A percentile compares a stretch with the other conserved stretches of the same genome.
phyloP scores from a whole-genome alignment of 495 filamentous ascomycete species.

The Chaetomium cochliodes region DNA sequence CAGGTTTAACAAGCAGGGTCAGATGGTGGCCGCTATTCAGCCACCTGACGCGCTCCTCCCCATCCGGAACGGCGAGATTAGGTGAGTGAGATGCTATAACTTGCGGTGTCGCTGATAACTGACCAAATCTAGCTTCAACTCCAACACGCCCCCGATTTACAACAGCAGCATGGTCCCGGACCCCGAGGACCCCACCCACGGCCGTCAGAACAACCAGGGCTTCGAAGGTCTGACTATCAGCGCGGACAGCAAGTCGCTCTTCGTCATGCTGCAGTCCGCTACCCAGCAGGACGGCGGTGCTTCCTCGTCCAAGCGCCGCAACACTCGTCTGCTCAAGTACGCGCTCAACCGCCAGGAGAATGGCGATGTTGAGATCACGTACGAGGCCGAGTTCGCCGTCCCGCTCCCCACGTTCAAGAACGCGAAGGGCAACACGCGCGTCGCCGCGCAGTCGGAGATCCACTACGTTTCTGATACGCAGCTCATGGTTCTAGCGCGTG shows the following conservation, averaged over 20 bases:
- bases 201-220: slow-evolving; percentile 70
- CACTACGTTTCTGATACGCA: slow-evolving; percentile 61
- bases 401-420: slow-evolving; percentile 59
- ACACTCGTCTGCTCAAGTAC: slow-evolving; percentile 65
- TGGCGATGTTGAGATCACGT: slow-evolving; percentile 35
- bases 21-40: slow-evolving; percentile 63
- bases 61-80: slow-evolving; percentile 53
- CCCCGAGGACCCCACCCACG: slow-evolving; percentile 58
- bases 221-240: slow-evolving; percentile 70
- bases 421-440: slow-evolving; percentile 42
- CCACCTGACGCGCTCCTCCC: slow-evolving; percentile 69
- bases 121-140: slow-evolving; percentile 30
- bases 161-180: slow-evolving; percentile 38
- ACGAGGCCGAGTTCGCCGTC: slow-evolving; percentile 66
- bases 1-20: slow-evolving; percentile 59
- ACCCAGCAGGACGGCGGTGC: slow-evolving; percentile 59
- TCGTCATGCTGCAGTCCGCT: slow-evolving; percentile 67
- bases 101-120: not conserved
- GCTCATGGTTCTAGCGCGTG: slow-evolving; percentile 70
- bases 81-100: slow-evolving; percentile 22
- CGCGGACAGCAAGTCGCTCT: slow-evolving; percentile 63
- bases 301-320: slow-evolving; percentile 41
- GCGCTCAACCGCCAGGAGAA: slow-evolving; percentile 32
- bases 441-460: slow-evolving; percentile 73
- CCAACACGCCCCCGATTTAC: slow-evolving; percentile 61